Base-by-base conservation (phyloP, 805 yeast genomes). In the Lipomyces chichibuensis region DNA sequence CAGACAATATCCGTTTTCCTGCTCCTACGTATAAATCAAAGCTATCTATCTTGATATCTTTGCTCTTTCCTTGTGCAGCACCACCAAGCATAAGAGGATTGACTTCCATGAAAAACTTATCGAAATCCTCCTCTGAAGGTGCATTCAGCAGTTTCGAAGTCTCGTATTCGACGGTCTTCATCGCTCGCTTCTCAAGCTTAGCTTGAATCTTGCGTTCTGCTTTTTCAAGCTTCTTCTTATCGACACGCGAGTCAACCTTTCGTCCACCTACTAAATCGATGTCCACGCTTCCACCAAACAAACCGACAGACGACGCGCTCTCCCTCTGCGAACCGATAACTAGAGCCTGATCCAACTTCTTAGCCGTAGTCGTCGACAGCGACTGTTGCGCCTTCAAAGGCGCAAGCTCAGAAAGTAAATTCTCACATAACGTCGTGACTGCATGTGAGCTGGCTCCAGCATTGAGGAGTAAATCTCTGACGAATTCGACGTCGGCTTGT, bases 131-230 rank as follows among this genome's bases (percentile, higher is more conserved):
- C 23, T 73, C 75, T 62, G 85, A 83, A 25, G 59, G 64, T 54
- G 86, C 90, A 69, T 85, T 84, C 70, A 95, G 83, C 73, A 95
- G 84, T 80, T 90, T 92, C 54, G 98, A 92, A n/a, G 97, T 97
- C 79, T 95, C 97, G 77, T 92, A 92, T 75, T 91, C 77, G 72
- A 91, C 97, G 76, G 90, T 69, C 64, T 72, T 72, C 65, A 69
- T 65, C n/a, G 72, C 58, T 73, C 92, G 85, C 82, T 94, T 94
- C 53, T 97, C 98, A 69, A 95, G 94, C 81, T 95, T 95, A 76
- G 96, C 94, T 27, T 97, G 98, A 77, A 95, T 93, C 83, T 95
- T 95, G 75, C 92, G 87, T 82, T 95, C 99, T 65, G 97, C 99
- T 79, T 94, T 95, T 77, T 93, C 97, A 74, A 95, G 87, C 79